phyloP scores from a whole-genome alignment of 2,329 filamentous ascomycete genomes.

The Westerdykella aurantiaca region DNA sequence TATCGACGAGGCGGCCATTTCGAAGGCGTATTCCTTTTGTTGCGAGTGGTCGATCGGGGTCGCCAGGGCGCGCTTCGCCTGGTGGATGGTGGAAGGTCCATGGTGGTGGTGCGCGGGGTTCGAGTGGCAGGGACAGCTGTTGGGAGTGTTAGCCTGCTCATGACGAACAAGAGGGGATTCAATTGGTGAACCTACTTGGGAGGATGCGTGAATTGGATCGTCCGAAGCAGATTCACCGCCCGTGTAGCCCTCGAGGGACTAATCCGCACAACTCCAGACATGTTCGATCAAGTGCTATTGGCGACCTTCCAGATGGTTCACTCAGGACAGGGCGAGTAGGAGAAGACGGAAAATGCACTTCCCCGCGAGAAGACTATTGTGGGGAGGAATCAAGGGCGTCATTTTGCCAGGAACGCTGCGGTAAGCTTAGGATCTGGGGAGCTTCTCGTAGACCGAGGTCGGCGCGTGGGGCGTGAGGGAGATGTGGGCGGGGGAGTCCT shows the following conservation, averaged over 20 bases:
- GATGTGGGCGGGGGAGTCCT: too few relatives aligned
- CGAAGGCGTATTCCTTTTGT: conserved; percentile 95
- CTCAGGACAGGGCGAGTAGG: too few relatives aligned
- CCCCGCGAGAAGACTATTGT: too few relatives aligned
- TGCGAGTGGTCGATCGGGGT: conserved; percentile 66
- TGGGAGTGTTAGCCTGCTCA: too few relatives aligned
- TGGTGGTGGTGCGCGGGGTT: conserved; percentile 74
- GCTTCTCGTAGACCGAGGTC: too few relatives aligned
- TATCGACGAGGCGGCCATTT: conserved; percentile 94
- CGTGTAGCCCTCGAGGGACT: conserved; percentile 49
- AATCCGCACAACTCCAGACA: conserved; percentile 26
- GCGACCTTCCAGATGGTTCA: too few relatives aligned
- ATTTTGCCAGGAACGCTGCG: too few relatives aligned
- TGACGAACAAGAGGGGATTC: too few relatives aligned
- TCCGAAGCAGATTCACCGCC: conserved; percentile 69
- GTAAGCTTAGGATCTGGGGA: too few relatives aligned
- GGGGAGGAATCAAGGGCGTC: too few relatives aligned
- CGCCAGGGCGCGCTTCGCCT: conserved; percentile 60
- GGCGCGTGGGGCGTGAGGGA: too few relatives aligned
- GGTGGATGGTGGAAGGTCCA: conserved; percentile 37
- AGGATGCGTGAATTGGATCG: conserved; percentile 86
- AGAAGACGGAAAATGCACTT: too few relatives aligned
- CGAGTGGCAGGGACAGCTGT: conserved; percentile 86
- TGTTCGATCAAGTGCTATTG: neutral
- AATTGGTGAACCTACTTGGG: conserved; percentile 38